These are phyloP conservation scores for Alternaria burnsii DNA, from an alignment of 2,329 filamentous ascomycete species.

Conservation along the genomic window DNA sequence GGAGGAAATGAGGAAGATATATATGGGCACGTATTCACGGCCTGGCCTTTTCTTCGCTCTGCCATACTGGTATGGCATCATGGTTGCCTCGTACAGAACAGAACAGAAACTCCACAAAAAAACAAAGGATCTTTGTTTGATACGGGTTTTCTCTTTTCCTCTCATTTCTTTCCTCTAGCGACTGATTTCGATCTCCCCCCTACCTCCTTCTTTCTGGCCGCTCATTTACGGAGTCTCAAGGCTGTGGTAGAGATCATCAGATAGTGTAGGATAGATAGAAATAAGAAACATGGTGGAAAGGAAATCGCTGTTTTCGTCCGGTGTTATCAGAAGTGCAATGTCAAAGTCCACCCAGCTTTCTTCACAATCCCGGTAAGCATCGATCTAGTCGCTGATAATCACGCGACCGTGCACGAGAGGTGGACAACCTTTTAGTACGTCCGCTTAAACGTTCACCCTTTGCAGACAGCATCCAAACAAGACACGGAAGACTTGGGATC, in stretches of 20 bases:
- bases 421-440: background rate
- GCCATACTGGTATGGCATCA: constrained; percentile 25
- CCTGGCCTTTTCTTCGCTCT: constrained; percentile 17
- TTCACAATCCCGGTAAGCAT: background rate
- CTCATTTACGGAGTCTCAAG: constrained; percentile 25
- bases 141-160: constrained; percentile 18
- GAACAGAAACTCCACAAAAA: constrained; percentile 47
- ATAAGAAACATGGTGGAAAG: constrained; percentile 15
- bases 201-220: constrained; percentile 33
- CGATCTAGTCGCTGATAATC: background rate
- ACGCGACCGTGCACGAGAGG: too few species aligned
- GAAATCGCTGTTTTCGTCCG: background rate
- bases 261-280: constrained; percentile 41
- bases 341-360: background rate
- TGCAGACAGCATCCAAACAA: background rate
- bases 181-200: constrained; percentile 48
- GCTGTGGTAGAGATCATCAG: constrained; percentile 47
- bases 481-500: background rate
- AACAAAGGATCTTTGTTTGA: constrained; percentile 44
- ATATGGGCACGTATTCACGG: constrained; percentile 22
- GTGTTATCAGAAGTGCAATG: background rate
- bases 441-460: background rate
- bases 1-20: constrained; percentile 19
- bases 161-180: constrained; percentile 12
- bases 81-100: constrained; percentile 33